These are phyloP conservation scores for Cercospora brassicicola DNA, from an alignment of 2,329 filamentous ascomycete genomes.

Conservation along the genomic window DNA sequence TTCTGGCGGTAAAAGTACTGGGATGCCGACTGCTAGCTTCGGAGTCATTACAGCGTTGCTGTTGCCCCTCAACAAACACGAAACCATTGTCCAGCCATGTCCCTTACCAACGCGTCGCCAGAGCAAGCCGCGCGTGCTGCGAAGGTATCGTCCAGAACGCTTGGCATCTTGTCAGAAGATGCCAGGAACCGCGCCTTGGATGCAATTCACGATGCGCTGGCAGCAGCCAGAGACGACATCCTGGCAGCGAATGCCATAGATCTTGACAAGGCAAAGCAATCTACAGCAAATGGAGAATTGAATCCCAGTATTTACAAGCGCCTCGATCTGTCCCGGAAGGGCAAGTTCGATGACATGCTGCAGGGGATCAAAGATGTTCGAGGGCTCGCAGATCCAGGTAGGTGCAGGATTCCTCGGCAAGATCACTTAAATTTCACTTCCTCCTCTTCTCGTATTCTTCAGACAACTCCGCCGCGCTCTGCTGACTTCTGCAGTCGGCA, in stretches of 20 bases:
- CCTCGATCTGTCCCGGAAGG: conserved; percentile 78
- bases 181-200: conserved; percentile 84
- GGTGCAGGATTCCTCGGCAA: conserved; percentile 36
- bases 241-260: conserved; percentile 84
- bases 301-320: conserved; percentile 83
- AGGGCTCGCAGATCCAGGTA: conserved; percentile 80
- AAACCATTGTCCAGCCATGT: conserved; percentile 59
- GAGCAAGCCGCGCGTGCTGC: conserved; percentile 74
- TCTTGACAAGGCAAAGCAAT: conserved; percentile 69
- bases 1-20: background rate
- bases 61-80: background rate
- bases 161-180: conserved; percentile 73
- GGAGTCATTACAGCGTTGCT: background rate
- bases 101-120: conserved; percentile 81
- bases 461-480: conserved; percentile 20
- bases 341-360: conserved; percentile 98
- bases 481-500: conserved; percentile 64
- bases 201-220: conserved; percentile 76
- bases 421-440: conserved; percentile 2
- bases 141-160: conserved; percentile 75
- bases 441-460: conserved; percentile 6
- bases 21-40: background rate
- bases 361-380: conserved; percentile 89
- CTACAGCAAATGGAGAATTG: conserved; percentile 72
- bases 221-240: conserved; percentile 68